phyloP scores from a whole-genome alignment of 2,329 filamentous ascomycete species.

The Pseudopithomyces maydicus region DNA sequence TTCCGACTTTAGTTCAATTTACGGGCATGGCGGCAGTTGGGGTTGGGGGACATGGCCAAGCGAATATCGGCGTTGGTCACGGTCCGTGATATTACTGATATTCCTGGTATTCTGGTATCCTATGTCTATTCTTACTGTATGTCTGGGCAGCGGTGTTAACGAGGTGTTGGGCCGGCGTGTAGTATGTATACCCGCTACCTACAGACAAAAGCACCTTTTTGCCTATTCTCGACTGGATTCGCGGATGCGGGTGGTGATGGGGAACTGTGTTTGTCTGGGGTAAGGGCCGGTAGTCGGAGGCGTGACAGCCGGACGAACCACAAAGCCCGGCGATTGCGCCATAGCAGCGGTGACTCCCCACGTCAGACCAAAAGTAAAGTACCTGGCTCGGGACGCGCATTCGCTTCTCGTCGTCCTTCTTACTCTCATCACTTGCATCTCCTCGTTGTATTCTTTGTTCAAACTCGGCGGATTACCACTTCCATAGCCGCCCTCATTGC shows the following conservation, averaged over 20 bases:
- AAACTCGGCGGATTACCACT: neutral
- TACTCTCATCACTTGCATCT: neutral
- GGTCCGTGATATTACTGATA: neutral
- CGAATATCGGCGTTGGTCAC: conserved; percentile 11
- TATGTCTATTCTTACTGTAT: neutral
- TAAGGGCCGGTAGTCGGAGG: conserved; percentile 26
- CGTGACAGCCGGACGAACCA: conserved; percentile 29
- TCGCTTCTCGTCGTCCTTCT: neutral
- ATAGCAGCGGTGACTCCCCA: conserved; percentile 42
- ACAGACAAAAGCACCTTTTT: conserved; percentile 7
- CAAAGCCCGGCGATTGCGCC: conserved; percentile 32
- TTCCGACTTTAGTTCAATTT: conserved; percentile 8
- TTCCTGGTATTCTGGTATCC: neutral
- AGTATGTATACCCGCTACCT: conserved; percentile 13
- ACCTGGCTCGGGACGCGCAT: conserved; percentile 11
- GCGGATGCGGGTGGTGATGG: neutral
- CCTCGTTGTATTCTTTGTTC: neutral
- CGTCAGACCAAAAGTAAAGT: conserved; percentile 26
- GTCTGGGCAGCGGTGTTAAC: neutral
- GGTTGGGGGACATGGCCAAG: conserved; percentile 3
- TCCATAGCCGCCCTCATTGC: conserved; percentile 13
- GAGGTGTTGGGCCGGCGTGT: neutral
- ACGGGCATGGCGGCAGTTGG: conserved; percentile 14
- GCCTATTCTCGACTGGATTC: neutral
- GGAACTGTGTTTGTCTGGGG: conserved; percentile 7